Percentiles rank a stretch among this genome's conserved stretches.
phyloP scores from a whole-genome alignment of 495 filamentous ascomycete species.

The Xylaria flabelliformis region DNA sequence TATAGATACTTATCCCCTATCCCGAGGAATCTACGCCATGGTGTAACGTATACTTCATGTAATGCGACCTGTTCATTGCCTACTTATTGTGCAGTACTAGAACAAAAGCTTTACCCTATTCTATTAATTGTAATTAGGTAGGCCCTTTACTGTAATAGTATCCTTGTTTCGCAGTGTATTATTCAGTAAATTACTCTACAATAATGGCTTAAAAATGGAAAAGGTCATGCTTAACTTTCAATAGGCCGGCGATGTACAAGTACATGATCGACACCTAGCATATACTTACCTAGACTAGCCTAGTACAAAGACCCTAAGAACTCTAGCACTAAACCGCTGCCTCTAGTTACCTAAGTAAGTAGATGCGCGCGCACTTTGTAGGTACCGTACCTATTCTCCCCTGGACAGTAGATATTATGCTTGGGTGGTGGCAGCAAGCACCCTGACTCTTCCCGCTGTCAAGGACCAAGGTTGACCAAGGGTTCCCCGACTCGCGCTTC shows the following conservation, averaged over 20 bases:
- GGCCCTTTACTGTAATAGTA: not conserved
- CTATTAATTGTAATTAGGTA: not conserved
- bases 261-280: slow-evolving; percentile 1
- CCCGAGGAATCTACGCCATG: not conserved
- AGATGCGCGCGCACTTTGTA: not conserved
- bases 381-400: not conserved
- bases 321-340: not conserved
- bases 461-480: slow-evolving; percentile 25
- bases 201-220: not conserved
- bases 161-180: not conserved
- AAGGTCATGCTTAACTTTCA: not conserved
- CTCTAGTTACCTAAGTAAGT: not conserved
- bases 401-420: not conserved
- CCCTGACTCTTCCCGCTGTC: slow-evolving; percentile 25
- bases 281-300: not conserved
- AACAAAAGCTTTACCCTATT: not conserved
- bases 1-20: too few relatives aligned
- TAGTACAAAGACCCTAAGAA: not conserved
- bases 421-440: slow-evolving; percentile 3
- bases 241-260: slow-evolving; percentile 7
- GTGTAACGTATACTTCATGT: not conserved
- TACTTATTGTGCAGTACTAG: not conserved
- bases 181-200: slow-evolving; percentile 13
- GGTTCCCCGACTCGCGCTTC: slow-evolving; percentile 31
- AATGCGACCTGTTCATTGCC: not conserved